These are phyloP conservation scores for Umbelopsis sp. DNA, from an alignment of 192 early-diverging fungal genomes.

Conservation along the genomic window DNA sequence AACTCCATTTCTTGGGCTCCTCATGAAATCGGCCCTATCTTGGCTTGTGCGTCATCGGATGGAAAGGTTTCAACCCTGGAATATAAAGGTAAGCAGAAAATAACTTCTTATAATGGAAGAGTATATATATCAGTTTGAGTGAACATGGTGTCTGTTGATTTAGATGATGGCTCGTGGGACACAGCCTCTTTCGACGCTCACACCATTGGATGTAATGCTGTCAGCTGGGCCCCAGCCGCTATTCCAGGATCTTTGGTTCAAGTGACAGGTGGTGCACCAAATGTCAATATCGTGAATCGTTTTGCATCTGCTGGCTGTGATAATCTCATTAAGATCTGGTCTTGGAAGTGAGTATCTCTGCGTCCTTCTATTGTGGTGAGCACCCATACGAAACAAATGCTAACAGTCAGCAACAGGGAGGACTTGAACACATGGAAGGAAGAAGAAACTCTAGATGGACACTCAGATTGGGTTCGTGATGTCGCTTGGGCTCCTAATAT, in stretches of 20 bases:
- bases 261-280: slow-evolving; percentile 56
- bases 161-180: slow-evolving; percentile 90
- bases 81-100: slow-evolving; percentile 72
- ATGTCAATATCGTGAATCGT: slow-evolving; percentile 65
- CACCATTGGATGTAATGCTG: slow-evolving; percentile 88
- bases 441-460: slow-evolving; percentile 81
- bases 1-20: slow-evolving; percentile 97
- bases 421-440: slow-evolving; percentile 81
- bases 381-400: too few species aligned
- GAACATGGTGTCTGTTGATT: background rate
- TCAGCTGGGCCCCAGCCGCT: slow-evolving; percentile 93
- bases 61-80: slow-evolving; percentile 91
- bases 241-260: slow-evolving; percentile 74
- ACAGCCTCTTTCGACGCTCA: slow-evolving; percentile 79
- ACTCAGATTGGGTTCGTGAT: slow-evolving; percentile 98
- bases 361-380: background rate
- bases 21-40: slow-evolving; percentile 91
- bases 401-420: slow-evolving; percentile 48
- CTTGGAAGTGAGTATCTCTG: slow-evolving; percentile 44
- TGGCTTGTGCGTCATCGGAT: slow-evolving; percentile 94
- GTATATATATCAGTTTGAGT: too few species aligned
- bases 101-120: background rate
- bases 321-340: slow-evolving; percentile 96
- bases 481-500: slow-evolving; percentile 96
- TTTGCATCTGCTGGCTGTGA: slow-evolving; percentile 96